Conservation (phyloP, 1,284 basidiomycete species). For the Ganoderma meredithae region DNA sequence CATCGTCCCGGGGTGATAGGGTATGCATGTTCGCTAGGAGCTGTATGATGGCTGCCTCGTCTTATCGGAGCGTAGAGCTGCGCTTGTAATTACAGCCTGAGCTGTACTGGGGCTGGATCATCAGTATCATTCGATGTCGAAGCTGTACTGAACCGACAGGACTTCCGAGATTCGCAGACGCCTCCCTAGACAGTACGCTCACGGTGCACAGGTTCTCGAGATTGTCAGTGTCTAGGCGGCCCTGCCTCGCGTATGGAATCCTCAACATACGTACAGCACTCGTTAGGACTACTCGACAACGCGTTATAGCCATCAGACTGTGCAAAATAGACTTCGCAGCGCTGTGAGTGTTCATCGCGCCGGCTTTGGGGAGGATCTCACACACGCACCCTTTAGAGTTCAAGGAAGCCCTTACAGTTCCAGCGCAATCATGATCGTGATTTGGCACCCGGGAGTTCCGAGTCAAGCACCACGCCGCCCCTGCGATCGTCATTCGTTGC, state of each 20-base stretch:
- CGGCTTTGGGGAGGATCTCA: constrained; percentile 2
- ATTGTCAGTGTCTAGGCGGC: not conserved
- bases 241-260: not conserved
- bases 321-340: not conserved
- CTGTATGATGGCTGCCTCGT: not conserved
- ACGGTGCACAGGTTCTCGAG: not conserved
- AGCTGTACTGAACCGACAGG: constrained; percentile 5
- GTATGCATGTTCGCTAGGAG: not conserved
- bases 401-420: not conserved
- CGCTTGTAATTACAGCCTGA: not conserved
- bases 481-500: constrained; percentile 1
- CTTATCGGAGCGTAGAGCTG: not conserved
- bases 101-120: not conserved
- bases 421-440: constrained; percentile 6
- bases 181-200: not conserved
- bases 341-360: not conserved
- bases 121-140: constrained; percentile 4
- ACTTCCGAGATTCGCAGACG: constrained; percentile 1
- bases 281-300: not conserved
- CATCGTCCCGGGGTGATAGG: not conserved
- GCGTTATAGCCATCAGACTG: not conserved
- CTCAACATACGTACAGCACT: not conserved
- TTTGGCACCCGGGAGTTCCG: constrained; percentile 1
- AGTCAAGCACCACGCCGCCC: not conserved
- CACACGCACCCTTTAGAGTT: not conserved